Evolutionary conservation across 805 yeast genomes (phyloP), one percentile per base, ranked within the genome.

Genomic region (Lipomyces orientalis): DNA sequence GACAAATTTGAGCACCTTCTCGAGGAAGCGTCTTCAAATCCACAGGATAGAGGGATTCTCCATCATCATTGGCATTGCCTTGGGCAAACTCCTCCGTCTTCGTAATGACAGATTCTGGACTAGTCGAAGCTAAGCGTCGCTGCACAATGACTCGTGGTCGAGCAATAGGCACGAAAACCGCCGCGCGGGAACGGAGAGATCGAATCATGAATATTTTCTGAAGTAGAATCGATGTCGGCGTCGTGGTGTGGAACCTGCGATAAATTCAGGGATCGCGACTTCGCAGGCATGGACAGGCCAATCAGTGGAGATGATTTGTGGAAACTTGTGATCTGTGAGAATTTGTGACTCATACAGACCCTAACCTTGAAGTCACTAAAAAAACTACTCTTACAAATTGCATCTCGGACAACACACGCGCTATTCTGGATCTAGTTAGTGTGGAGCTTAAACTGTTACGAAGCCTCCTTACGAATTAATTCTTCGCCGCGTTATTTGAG

Each of bases 1-100:
- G 35, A 10, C 12, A 51, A 43, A 43, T 19, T 14, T 9, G 7
- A 64, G 22, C 37, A 68, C 71, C 69, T 25, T 57, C 65, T 25
- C 71, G 37, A 10, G 62, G 62, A 31, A 68, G 60, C 25, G 34
- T 54, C 60, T 65, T 68, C 60, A 63, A 64, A 56, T 62, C 69
- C n/a, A 10, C 51, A 22, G 71, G 71, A 54, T 68, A 68, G 29
- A 62, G 51, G 22, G 67, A 64, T 39, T 64, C 71, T n/a, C 60
- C 66, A 19, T 65, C 69, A 55, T 62, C 71, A n/a, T 19, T 43
- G 22, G n/a, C 6, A 8, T 43, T 43, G 35, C 39, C 16, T 43
- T 64, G 59, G 52, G 57, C 46, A 29, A 65, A 64, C 12, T 66
- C 70, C 46, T 60, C 34, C 51, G 61, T 58, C 59, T 64, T 67